Conservation (phyloP, 2,329 filamentous ascomycete genomes). For the Ceratocystis ficicola region DNA sequence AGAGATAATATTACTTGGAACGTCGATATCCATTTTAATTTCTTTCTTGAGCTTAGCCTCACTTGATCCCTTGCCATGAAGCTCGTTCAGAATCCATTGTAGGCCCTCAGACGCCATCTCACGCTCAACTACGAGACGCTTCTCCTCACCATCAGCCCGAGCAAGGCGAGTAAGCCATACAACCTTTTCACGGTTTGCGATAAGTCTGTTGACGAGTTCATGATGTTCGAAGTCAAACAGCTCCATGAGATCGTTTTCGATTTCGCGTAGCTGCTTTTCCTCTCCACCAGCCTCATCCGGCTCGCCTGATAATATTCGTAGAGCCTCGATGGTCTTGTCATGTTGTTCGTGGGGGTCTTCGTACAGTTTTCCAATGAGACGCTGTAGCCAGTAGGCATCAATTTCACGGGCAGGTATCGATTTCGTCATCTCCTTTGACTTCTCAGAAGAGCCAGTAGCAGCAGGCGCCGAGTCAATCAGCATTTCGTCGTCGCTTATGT, state of each 20-base stretch:
- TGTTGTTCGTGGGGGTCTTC: constrained; percentile 86
- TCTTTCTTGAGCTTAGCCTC: constrained; percentile 56
- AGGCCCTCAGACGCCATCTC: constrained; percentile 87
- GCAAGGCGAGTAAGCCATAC: constrained; percentile 90
- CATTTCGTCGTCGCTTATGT: constrained; percentile 58
- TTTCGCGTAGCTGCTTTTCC: constrained; percentile 76
- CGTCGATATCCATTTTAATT: constrained; percentile 91
- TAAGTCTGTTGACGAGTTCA: constrained; percentile 79
- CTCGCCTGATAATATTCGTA: constrained; percentile 69
- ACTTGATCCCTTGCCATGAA: constrained; percentile 58
- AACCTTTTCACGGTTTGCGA: constrained; percentile 84
- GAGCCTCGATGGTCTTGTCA: constrained; percentile 75
- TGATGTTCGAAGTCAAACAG: constrained; percentile 96
- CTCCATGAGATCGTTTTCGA: constrained; percentile 97
- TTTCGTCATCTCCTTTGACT: constrained; percentile 43
- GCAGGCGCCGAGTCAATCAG: constrained; percentile 60
- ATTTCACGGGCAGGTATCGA: constrained; percentile 75
- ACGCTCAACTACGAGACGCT: constrained; percentile 65
- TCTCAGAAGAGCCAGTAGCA: constrained; percentile 27
- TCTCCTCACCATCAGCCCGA: constrained; percentile 65
- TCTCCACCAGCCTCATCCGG: constrained; percentile 59
- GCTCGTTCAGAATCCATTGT: constrained; percentile 74
- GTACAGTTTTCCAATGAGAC: constrained; percentile 80
- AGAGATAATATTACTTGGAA: constrained; percentile 43
- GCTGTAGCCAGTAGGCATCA: constrained; percentile 93